Conservation (phyloP, 306 rosid species). For the Canavalia ensiformis region DNA sequence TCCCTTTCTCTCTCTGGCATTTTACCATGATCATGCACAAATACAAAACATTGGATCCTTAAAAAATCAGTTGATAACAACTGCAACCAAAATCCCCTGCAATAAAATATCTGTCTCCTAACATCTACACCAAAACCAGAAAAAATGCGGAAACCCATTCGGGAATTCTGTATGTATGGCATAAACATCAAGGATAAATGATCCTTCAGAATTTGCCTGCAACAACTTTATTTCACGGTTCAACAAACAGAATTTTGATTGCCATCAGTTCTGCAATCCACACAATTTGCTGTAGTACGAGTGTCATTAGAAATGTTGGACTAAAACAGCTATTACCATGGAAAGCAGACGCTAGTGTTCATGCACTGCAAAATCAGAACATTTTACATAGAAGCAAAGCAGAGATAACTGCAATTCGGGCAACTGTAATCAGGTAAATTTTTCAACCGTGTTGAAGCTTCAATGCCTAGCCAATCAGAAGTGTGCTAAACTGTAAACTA, state of each 20-base stretch:
- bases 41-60: constrained; percentile 13
- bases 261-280: constrained; percentile 48
- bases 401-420: constrained; percentile 50
- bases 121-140: background rate
- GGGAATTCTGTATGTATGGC: background rate
- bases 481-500: constrained; percentile 94
- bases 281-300: constrained; percentile 48
- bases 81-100: constrained; percentile 9
- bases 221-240: constrained; percentile 54
- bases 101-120: constrained; percentile 1
- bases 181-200: constrained; percentile 5
- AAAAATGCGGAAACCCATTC: background rate
- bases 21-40: constrained; percentile 16
- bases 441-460: constrained; percentile 24
- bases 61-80: constrained; percentile 12
- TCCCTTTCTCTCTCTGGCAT: background rate
- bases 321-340: constrained; percentile 54
- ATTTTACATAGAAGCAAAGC: constrained; percentile 53
- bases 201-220: constrained; percentile 46
- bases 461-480: constrained; percentile 68
- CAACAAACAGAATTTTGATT: constrained; percentile 53
- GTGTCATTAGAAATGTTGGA: constrained; percentile 46
- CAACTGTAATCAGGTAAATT: constrained; percentile 47
- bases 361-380: constrained; percentile 53
- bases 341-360: constrained; percentile 56